Percentiles rank a stretch among this genome's conserved stretches.
phyloP scores from a whole-genome alignment of 495 filamentous ascomycete genomes.

The Apodospora peruviana region DNA sequence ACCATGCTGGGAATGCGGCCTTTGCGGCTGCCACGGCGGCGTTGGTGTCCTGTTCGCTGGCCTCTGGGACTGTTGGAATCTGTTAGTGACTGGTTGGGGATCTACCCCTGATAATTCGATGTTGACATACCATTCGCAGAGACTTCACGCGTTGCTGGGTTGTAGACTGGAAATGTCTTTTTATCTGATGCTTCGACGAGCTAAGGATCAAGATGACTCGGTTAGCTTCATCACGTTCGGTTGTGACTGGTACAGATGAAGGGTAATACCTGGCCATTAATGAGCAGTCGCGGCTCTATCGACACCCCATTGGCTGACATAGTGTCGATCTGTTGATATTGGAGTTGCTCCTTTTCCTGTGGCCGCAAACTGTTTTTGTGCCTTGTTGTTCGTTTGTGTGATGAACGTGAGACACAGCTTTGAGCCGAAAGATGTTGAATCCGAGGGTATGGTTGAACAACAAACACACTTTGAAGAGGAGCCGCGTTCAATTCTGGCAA shows the following conservation, averaged over 20 bases:
- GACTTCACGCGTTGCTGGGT: constrained; percentile 24
- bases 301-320: neutral
- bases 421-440: neutral
- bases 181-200: constrained; percentile 31
- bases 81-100: neutral
- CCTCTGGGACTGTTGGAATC: constrained; percentile 21
- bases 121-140: constrained; percentile 20
- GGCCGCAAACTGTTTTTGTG: too few relatives aligned
- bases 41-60: constrained; percentile 45
- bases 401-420: neutral
- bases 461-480: neutral
- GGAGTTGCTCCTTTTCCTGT: neutral
- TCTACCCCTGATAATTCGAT: neutral
- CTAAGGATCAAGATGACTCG: constrained; percentile 17
- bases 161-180: constrained; percentile 28
- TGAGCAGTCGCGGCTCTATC: constrained; percentile 24
- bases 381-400: neutral
- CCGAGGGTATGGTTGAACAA: neutral
- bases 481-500: neutral
- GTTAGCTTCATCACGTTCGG: neutral
- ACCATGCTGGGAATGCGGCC: constrained; percentile 55
- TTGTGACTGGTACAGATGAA: too few relatives aligned
- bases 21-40: constrained; percentile 54
- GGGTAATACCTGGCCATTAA: constrained; percentile 37
- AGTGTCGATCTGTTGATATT: neutral